Evolutionary conservation across 2,329 filamentous ascomycete species (phyloP).

Genomic region (Raffaelea ambrosiae): DNA sequence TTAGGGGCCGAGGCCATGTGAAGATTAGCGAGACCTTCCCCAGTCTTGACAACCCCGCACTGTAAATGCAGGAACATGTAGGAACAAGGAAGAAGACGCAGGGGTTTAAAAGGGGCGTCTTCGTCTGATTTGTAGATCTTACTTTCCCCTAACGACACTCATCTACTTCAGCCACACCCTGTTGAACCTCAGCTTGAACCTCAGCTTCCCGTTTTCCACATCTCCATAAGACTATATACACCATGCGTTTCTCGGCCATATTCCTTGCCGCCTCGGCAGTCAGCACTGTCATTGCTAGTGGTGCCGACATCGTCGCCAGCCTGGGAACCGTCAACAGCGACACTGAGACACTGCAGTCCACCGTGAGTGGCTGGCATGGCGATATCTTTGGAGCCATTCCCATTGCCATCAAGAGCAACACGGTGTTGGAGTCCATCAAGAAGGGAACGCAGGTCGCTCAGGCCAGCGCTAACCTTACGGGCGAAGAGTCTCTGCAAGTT

Average conservation of each 20-base stretch:
- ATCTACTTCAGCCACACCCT: too few relatives aligned
- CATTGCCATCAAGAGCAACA: constrained; percentile 29
- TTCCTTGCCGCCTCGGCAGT: not conserved
- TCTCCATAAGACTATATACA: not conserved
- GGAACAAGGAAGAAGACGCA: too few relatives aligned
- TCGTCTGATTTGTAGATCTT: too few relatives aligned
- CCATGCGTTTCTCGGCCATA: not conserved
- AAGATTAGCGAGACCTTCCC: too few relatives aligned
- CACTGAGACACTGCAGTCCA: constrained; percentile 11
- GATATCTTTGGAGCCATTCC: constrained; percentile 27
- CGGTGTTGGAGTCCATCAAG: constrained; percentile 30
- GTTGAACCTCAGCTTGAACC: too few relatives aligned
- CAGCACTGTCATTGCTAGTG: not conserved
- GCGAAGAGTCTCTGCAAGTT: constrained; percentile 28
- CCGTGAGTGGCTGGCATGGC: constrained; percentile 28
- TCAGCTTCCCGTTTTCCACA: too few relatives aligned
- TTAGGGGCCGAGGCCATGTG: too few relatives aligned
- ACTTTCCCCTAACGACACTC: too few relatives aligned
- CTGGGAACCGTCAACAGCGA: constrained; percentile 4
- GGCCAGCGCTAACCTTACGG: constrained; percentile 26
- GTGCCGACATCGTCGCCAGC: constrained; percentile 1
- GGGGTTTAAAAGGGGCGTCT: too few relatives aligned
- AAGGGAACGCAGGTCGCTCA: constrained; percentile 27
- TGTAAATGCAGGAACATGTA: too few relatives aligned
- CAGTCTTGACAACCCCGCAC: too few relatives aligned